phyloP scores from a whole-genome alignment of 345 rosid genomes.

The Eucalyptus victrix region DNA sequence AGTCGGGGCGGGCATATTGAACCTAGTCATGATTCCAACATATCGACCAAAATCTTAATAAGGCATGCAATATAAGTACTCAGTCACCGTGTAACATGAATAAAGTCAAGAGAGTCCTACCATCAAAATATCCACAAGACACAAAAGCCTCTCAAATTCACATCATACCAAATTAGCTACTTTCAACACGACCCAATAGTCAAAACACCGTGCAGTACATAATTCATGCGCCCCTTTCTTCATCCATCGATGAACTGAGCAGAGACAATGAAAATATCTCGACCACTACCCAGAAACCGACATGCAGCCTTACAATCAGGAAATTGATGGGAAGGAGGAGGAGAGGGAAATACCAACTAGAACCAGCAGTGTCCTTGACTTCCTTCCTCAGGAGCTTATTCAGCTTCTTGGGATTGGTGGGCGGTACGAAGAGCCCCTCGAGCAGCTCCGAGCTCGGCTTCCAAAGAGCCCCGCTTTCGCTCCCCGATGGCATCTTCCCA shows the following conservation, averaged over 20 bases:
- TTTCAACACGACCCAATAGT: background rate
- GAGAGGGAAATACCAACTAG: conserved; percentile 31
- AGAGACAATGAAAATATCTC: background rate
- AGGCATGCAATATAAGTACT: background rate
- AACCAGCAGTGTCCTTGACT: conserved; percentile 61
- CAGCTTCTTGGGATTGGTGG: conserved; percentile 54
- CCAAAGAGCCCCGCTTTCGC: conserved; percentile 42
- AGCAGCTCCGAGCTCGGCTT: conserved; percentile 44
- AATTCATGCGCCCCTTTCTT: background rate
- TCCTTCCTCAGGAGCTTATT: conserved; percentile 61
- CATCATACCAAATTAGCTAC: background rate
- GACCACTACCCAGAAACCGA: background rate
- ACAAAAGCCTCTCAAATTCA: background rate
- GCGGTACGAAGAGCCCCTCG: conserved; percentile 76
- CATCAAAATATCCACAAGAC: background rate
- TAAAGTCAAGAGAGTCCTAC: background rate
- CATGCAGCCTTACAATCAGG: background rate
- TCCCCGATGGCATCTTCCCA: background rate
- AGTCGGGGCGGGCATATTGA: conserved; percentile 89
- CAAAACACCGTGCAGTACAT: background rate
- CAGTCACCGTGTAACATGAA: background rate
- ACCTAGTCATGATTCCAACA: conserved; percentile 30
- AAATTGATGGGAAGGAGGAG: background rate
- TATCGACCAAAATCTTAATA: background rate
- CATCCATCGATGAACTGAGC: background rate